These are phyloP conservation scores for Lathyrus tuberosus DNA, from an alignment of 306 rosid genomes.

Conservation along the genomic window DNA sequence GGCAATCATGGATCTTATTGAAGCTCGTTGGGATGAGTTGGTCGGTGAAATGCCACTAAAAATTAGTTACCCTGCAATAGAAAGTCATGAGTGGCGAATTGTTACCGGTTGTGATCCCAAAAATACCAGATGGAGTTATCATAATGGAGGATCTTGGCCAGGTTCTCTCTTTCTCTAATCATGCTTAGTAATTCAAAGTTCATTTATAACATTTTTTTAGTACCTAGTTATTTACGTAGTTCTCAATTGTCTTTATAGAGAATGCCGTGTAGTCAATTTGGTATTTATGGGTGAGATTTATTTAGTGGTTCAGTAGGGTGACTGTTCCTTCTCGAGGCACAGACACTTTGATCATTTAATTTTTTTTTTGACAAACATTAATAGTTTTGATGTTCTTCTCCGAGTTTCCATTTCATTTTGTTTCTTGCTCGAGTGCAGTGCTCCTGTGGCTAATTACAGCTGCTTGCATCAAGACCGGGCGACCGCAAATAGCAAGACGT, in stretches of 20 bases:
- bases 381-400: not conserved
- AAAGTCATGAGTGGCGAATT: constrained; percentile 87
- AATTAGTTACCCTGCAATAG: constrained; percentile 84
- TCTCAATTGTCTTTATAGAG: too few relatives aligned
- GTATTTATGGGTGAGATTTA: not conserved
- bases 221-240: too few relatives aligned
- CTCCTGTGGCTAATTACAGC: constrained; percentile 88
- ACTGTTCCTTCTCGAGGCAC: not conserved
- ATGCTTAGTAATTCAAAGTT: constrained; percentile 21
- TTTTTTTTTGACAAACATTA: too few relatives aligned
- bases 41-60: constrained; percentile 94
- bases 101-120: constrained; percentile 95
- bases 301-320: not conserved
- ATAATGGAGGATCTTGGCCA: constrained; percentile 98
- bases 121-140: constrained; percentile 97
- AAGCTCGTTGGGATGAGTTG: constrained; percentile 93
- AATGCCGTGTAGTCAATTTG: too few relatives aligned
- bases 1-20: constrained; percentile 94
- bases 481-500: constrained; percentile 85
- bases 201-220: not conserved
- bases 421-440: constrained; percentile 55
- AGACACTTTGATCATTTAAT: not conserved
- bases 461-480: constrained; percentile 86
- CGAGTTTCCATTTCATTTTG: constrained; percentile 17
- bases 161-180: constrained; percentile 56